Conservation (phyloP, 208 protist genomes). For the Leishmania guyanensis region DNA sequence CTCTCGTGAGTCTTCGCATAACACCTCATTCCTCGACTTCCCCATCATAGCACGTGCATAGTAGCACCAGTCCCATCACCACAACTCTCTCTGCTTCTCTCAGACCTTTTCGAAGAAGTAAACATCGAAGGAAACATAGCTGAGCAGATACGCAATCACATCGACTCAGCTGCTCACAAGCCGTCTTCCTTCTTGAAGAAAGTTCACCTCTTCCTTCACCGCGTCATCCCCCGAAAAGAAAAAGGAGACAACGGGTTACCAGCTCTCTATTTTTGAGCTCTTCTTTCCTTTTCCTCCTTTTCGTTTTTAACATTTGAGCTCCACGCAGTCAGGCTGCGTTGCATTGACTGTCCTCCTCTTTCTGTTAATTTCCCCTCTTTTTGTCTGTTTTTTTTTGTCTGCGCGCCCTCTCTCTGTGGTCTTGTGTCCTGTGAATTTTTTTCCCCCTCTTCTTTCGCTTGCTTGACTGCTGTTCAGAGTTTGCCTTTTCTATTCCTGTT, state of each 20-base stretch:
- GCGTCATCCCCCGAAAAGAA: not conserved
- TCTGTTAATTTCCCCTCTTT: slow-evolving; percentile 3
- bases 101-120: not conserved
- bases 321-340: not conserved
- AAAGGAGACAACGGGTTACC: not conserved
- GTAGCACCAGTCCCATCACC: not conserved
- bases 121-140: not conserved
- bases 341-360: not conserved
- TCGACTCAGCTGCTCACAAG: not conserved
- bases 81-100: not conserved
- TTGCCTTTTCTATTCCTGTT: slow-evolving; percentile 1
- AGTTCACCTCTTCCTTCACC: not conserved
- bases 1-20: not conserved
- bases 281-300: not conserved
- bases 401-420: not conserved
- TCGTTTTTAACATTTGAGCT: not conserved
- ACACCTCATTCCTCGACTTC: not conserved
- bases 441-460: not conserved
- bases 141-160: not conserved
- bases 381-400: slow-evolving; percentile 18
- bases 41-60: not conserved
- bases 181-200: not conserved
- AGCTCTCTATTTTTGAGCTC: not conserved
- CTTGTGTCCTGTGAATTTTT: not conserved
- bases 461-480: slow-evolving; percentile 9